phyloP scores from a whole-genome alignment of 176 grass and related monocot genomes.

The Avena atlantica region DNA sequence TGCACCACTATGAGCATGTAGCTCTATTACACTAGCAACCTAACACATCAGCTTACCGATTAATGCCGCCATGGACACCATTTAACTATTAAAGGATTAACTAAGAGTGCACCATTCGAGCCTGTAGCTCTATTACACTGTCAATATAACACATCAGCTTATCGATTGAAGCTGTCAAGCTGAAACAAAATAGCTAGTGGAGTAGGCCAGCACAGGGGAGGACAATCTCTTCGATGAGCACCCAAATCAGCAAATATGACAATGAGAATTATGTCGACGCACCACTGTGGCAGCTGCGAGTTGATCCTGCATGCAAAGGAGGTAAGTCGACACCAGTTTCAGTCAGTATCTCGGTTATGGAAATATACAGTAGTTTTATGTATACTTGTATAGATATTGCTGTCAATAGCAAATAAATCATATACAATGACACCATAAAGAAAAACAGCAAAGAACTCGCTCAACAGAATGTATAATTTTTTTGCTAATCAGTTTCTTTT shows the following conservation, averaged over 20 bases:
- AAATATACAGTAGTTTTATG: neutral
- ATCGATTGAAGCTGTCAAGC: neutral
- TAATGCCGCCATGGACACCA: neutral
- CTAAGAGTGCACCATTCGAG: neutral
- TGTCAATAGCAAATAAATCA: neutral
- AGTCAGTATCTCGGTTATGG: neutral
- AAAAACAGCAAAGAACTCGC: neutral
- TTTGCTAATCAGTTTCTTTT: neutral
- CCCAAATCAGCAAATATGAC: no score
- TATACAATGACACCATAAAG: neutral
- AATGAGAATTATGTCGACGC: neutral
- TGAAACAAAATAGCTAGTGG: neutral
- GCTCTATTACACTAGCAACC: neutral
- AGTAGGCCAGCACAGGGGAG: neutral
- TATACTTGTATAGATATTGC: neutral
- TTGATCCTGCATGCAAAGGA: neutral
- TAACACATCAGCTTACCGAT: neutral
- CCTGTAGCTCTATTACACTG: neutral
- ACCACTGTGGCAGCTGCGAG: neutral
- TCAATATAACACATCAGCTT: no score
- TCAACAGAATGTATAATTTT: neutral
- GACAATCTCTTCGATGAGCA: neutral
- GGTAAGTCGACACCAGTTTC: neutral
- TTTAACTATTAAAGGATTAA: neutral
- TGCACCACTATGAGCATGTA: no score